phyloP scores from a whole-genome alignment of 768 basidiomycete genomes.

The Melanogaster broomeanus region DNA sequence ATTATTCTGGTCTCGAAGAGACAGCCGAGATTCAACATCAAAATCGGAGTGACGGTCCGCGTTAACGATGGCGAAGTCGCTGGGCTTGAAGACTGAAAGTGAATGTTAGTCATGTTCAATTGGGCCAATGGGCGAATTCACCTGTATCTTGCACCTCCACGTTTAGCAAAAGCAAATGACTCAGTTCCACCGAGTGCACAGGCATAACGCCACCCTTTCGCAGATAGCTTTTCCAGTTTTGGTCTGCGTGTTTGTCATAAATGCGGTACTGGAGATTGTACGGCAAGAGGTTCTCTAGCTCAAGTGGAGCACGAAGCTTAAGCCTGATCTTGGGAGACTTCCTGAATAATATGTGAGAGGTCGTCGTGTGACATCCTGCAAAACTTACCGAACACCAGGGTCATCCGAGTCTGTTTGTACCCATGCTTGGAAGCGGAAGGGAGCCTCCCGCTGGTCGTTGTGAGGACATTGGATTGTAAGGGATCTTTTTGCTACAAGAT shows the following conservation, averaged over 20 bases:
- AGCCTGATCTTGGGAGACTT: constrained; percentile 85
- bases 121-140: constrained; percentile 28
- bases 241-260: constrained; percentile 92
- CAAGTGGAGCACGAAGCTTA: constrained; percentile 88
- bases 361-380: not conserved
- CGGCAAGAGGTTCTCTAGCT: constrained; percentile 93
- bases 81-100: constrained; percentile 78
- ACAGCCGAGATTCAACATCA: constrained; percentile 72
- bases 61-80: constrained; percentile 97
- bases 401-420: constrained; percentile 73
- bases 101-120: not conserved
- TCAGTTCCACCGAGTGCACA: constrained; percentile 91
- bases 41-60: constrained; percentile 91
- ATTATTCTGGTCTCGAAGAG: constrained; percentile 69
- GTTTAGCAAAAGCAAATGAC: constrained; percentile 87
- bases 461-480: constrained; percentile 88
- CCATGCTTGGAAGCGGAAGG: constrained; percentile 94
- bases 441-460: constrained; percentile 74
- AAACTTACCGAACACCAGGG: constrained; percentile 50
- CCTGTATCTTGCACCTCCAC: constrained; percentile 91
- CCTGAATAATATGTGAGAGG: constrained; percentile 40
- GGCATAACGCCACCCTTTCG: constrained; percentile 94
- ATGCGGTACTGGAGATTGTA: constrained; percentile 96
- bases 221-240: constrained; percentile 93
- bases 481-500: constrained; percentile 65